Evolutionary conservation across 768 basidiomycete species (phyloP).

Genomic region (Boletus subcaerulescens): DNA sequence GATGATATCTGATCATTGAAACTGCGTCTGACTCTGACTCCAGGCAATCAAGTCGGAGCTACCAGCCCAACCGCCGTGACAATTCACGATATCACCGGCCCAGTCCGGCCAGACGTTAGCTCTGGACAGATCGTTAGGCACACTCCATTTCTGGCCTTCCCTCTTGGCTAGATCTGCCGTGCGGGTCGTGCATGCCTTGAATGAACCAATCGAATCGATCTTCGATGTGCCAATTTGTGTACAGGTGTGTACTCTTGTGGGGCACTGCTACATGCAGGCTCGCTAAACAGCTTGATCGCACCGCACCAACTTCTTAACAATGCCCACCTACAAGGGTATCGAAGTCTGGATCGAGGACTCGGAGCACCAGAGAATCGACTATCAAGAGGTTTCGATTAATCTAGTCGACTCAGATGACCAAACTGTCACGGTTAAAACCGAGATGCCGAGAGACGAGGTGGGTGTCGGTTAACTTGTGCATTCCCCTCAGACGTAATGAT

Average conservation of each 20-base stretch:
- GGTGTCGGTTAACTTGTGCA: background rate
- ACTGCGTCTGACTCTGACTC: no score
- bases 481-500: background rate
- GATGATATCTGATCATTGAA: no score
- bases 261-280: background rate
- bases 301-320: constrained; percentile 3
- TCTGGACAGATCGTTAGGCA: background rate
- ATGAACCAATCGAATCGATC: background rate
- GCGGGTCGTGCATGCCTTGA: background rate
- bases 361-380: constrained; percentile 1
- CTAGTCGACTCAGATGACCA: constrained; percentile 8
- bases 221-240: constrained; percentile 3
- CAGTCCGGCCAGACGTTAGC: background rate
- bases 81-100: no score
- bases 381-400: constrained; percentile 3
- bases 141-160: background rate
- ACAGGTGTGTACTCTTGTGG: background rate
- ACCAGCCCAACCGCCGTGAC: no score
- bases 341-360: constrained; percentile 21
- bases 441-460: constrained; percentile 14
- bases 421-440: constrained; percentile 5
- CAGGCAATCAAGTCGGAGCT: no score
- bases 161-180: background rate
- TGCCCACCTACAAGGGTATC: constrained; percentile 14
- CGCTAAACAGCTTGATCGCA: background rate